Percentiles rank a stretch among this genome's conserved stretches.
phyloP scores from a whole-genome alignment of 805 yeast species.

The Starmera dryadoides region DNA sequence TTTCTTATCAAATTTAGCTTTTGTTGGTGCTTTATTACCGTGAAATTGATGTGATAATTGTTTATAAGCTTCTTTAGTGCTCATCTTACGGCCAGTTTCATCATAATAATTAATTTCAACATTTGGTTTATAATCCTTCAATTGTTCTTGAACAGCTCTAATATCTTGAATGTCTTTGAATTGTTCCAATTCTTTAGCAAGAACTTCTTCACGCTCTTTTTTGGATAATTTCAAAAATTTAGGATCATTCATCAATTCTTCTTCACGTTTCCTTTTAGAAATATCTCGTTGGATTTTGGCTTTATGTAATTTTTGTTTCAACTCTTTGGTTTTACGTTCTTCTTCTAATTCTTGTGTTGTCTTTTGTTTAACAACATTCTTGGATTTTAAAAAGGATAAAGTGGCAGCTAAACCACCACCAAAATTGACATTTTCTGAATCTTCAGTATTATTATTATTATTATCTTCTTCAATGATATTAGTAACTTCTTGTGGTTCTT shows the following conservation, averaged over 20 bases:
- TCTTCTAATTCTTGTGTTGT: slow-evolving; percentile 5
- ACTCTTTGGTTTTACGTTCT: slow-evolving; percentile 6
- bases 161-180: slow-evolving; percentile 5
- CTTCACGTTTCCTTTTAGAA: slow-evolving; percentile 9
- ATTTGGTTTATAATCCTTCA: slow-evolving; percentile 35
- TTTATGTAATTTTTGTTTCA: slow-evolving; percentile 11
- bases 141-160: slow-evolving; percentile 8
- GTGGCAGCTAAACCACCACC: slow-evolving; percentile 18
- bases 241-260: slow-evolving; percentile 8
- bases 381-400: slow-evolving; percentile 14
- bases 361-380: slow-evolving; percentile 9
- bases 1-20: slow-evolving; percentile 16
- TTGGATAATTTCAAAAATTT: slow-evolving; percentile 27
- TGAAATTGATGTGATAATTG: slow-evolving; percentile 55
- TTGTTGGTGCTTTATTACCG: slow-evolving; percentile 29
- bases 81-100: slow-evolving; percentile 40
- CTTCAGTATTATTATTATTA: not conserved
- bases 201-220: slow-evolving; percentile 34
- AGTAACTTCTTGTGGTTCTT: not conserved
- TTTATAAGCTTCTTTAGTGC: slow-evolving; percentile 52
- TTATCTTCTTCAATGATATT: not conserved
- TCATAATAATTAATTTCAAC: slow-evolving; percentile 46
- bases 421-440: slow-evolving; percentile 6
- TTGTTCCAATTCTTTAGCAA: slow-evolving; percentile 8
- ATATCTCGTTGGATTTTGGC: slow-evolving; percentile 9